These are phyloP conservation scores for Zizania latifolia DNA, from an alignment of 176 grass and related monocot genomes.

Conservation along the genomic window DNA sequence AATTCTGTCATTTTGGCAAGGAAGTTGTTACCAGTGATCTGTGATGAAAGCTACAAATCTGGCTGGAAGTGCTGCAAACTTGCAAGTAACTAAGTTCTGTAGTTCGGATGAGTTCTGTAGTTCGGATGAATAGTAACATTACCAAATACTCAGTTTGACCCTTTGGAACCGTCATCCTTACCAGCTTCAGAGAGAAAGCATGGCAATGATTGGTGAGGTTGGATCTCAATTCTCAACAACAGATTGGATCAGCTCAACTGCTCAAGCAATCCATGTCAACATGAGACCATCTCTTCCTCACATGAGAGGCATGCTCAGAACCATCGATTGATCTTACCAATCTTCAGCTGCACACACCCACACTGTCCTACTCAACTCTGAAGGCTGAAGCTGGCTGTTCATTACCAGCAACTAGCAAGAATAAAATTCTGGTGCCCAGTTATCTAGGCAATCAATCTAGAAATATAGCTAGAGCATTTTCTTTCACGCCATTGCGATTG, in stretches of 20 bases:
- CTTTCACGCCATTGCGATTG: background rate
- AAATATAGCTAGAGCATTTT: background rate
- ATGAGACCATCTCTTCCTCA: background rate
- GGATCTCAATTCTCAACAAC: background rate
- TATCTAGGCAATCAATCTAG: background rate
- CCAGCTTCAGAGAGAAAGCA: background rate
- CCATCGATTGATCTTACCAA: background rate
- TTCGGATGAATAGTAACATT: too few relatives aligned
- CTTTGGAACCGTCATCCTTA: background rate
- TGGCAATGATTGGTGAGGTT: background rate
- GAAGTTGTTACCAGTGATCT: background rate
- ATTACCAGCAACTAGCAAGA: background rate
- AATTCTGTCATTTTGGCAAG: background rate
- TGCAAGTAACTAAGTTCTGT: background rate
- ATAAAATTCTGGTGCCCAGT: background rate
- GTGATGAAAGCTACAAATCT: background rate
- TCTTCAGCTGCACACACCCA: background rate
- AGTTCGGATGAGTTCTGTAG: too few relatives aligned
- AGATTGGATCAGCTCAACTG: constrained; percentile 8
- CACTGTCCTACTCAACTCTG: background rate
- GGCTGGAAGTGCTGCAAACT: background rate
- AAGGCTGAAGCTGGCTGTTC: background rate
- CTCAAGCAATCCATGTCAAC: background rate
- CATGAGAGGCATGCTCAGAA: background rate
- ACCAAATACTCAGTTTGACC: too few relatives aligned